phyloP scores from a whole-genome alignment of 768 basidiomycete genomes.

The Podaxis sp. region DNA sequence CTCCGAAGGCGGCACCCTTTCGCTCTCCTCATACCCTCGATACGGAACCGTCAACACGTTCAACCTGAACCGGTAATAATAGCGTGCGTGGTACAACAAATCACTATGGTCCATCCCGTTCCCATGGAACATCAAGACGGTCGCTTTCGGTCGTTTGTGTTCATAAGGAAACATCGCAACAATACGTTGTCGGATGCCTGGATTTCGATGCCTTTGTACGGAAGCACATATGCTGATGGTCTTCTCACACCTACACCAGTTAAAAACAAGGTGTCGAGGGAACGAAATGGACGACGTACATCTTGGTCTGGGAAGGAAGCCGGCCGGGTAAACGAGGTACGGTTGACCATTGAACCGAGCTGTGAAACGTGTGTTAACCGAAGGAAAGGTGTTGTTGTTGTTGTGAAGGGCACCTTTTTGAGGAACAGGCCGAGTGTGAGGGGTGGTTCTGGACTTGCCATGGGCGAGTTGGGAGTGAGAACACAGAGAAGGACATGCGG shows the following conservation, averaged over 20 bases:
- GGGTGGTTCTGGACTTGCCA: background rate
- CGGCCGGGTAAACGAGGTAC: constrained; percentile 17
- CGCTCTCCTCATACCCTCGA: constrained; percentile 82
- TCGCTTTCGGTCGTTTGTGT: constrained; percentile 40
- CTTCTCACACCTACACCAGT: constrained; percentile 3
- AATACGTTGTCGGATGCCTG: constrained; percentile 14
- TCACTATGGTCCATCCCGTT: constrained; percentile 77
- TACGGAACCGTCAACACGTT: constrained; percentile 90
- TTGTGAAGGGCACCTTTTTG: background rate
- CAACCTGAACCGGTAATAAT: constrained; percentile 71
- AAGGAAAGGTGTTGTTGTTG: background rate
- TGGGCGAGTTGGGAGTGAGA: background rate
- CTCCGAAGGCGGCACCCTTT: constrained; percentile 80
- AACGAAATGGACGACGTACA: background rate
- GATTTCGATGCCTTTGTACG: constrained; percentile 14
- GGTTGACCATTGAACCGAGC: constrained; percentile 14
- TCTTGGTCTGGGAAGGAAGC: constrained; percentile 10
- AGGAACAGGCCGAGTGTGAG: background rate
- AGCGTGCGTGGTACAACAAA: constrained; percentile 62
- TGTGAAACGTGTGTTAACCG: background rate
- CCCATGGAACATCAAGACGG: constrained; percentile 87
- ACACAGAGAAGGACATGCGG: too few species aligned
- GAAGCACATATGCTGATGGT: constrained; percentile 8
- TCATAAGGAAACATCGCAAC: constrained; percentile 16
- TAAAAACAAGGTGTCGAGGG: background rate